Percentiles rank a stretch among this genome's conserved stretches.
These are phyloP conservation scores for Limonium bicolor DNA, from an alignment of 148 eudicot species.

Conservation along the genomic window DNA sequence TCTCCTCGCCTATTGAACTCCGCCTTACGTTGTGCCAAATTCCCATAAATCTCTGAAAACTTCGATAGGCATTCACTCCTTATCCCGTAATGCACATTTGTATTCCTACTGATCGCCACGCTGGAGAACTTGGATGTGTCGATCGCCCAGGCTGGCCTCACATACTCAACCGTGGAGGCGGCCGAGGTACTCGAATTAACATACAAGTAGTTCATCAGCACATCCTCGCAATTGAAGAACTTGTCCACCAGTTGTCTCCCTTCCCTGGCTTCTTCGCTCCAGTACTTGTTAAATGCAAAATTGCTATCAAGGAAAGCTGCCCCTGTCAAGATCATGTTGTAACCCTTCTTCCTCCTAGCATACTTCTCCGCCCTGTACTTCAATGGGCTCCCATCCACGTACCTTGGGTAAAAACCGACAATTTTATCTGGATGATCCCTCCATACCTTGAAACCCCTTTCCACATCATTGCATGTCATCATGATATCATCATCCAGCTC, in stretches of 20 bases:
- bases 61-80: slow-evolving; percentile 54
- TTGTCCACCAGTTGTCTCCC: slow-evolving; percentile 66
- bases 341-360: slow-evolving; percentile 60
- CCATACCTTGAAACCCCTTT: slow-evolving; percentile 89
- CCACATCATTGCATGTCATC: slow-evolving; percentile 85
- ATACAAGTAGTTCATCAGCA: slow-evolving; percentile 81
- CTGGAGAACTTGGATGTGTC: slow-evolving; percentile 79
- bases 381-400: slow-evolving; percentile 29
- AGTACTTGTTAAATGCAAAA: slow-evolving; percentile 55
- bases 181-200: slow-evolving; percentile 60
- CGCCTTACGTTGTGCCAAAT: slow-evolving; percentile 38
- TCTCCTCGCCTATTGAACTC: slow-evolving; percentile 53
- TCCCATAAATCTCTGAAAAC: slow-evolving; percentile 56
- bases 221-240: slow-evolving; percentile 82
- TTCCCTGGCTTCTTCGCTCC: slow-evolving; percentile 56
- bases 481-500: slow-evolving; percentile 96
- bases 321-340: slow-evolving; percentile 86
- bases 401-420: slow-evolving; percentile 89
- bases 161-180: slow-evolving; percentile 58
- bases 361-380: slow-evolving; percentile 69
- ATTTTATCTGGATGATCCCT: slow-evolving; percentile 71
- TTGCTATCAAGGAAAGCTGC: slow-evolving; percentile 71
- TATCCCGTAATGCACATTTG: slow-evolving; percentile 52
- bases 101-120: slow-evolving; percentile 69
- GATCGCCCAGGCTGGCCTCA: slow-evolving; percentile 73